Percentiles rank a stretch among this genome's conserved stretches.
These are phyloP conservation scores for Asterochloris erici DNA, from an alignment of 139 green algal genomes.

Conservation along the genomic window DNA sequence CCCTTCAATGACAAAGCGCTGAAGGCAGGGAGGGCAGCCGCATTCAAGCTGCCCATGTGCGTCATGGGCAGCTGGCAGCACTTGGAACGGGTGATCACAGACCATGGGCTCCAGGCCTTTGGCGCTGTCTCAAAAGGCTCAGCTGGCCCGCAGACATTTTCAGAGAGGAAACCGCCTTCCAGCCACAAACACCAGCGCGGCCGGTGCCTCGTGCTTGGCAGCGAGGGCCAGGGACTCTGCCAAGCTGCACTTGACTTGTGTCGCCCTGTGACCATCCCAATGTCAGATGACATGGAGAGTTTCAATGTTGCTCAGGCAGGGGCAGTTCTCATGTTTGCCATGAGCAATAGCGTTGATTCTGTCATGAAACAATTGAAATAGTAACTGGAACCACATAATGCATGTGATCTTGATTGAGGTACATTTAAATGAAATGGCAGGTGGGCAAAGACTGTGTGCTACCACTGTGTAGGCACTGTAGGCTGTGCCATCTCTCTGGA, in stretches of 20 bases:
- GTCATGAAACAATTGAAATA: slow-evolving; percentile 14
- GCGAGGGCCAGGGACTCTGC: slow-evolving; percentile 73
- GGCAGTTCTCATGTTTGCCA: slow-evolving; percentile 47
- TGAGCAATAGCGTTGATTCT: slow-evolving; percentile 11
- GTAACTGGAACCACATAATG: not conserved
- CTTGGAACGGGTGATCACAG: slow-evolving; percentile 19
- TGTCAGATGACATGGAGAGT: slow-evolving; percentile 66
- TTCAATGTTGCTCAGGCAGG: slow-evolving; percentile 81
- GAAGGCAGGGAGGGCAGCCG: slow-evolving; percentile 30
- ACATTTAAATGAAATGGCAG: too few species aligned
- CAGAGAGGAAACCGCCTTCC: not conserved
- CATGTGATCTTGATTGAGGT: too few species aligned
- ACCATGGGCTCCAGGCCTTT: slow-evolving; percentile 37
- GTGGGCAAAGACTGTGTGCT: too few species aligned
- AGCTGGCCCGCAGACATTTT: not conserved
- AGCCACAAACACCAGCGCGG: not conserved
- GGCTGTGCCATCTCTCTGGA: too few species aligned
- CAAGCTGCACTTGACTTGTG: slow-evolving; percentile 30
- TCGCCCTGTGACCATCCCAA: slow-evolving; percentile 57
- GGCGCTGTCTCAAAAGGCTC: slow-evolving; percentile 39
- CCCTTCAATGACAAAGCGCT: slow-evolving; percentile 73
- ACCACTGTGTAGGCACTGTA: too few species aligned
- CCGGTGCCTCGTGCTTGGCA: slow-evolving; percentile 68
- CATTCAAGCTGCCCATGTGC: slow-evolving; percentile 43
- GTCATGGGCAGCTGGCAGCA: slow-evolving; percentile 26